A percentile compares a stretch with the other conserved stretches of the same genome.
phyloP scores from a whole-genome alignment of 352 stramenopile species.

The Halophytophthora polymorphica region DNA sequence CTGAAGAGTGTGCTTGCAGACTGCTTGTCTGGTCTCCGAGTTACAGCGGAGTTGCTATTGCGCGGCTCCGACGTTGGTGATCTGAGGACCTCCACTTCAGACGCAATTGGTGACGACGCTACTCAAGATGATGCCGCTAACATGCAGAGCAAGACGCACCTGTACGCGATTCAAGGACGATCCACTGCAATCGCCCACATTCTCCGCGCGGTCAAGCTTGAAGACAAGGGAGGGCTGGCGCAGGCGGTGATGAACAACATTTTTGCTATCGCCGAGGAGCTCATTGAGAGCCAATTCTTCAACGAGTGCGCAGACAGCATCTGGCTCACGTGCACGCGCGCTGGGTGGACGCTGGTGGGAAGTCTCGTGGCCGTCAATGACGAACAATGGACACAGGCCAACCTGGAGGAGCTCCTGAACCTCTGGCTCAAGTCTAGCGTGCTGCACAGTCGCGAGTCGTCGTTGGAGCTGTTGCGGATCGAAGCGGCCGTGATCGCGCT shows the following conservation, averaged over 20 bases:
- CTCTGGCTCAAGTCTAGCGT: slow-evolving; percentile 79
- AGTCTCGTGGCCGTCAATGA: slow-evolving; percentile 68
- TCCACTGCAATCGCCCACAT: slow-evolving; percentile 67
- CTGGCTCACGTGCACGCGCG: slow-evolving; percentile 85
- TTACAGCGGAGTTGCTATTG: slow-evolving; percentile 39
- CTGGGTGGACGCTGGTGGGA: slow-evolving; percentile 75
- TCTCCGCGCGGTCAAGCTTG: slow-evolving; percentile 44
- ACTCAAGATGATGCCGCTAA: slow-evolving; percentile 30
- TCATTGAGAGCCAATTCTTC: slow-evolving; percentile 79
- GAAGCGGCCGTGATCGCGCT: slow-evolving; percentile 75
- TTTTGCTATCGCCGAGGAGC: slow-evolving; percentile 59
- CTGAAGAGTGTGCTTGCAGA: slow-evolving; percentile 43
- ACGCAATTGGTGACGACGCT: slow-evolving; percentile 15
- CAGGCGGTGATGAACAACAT: slow-evolving; percentile 59
- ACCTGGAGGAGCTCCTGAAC: slow-evolving; percentile 54
- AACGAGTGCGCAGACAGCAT: slow-evolving; percentile 76
- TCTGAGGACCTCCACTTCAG: slow-evolving; percentile 9
- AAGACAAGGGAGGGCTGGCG: slow-evolving; percentile 43
- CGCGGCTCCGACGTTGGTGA: slow-evolving; percentile 26
- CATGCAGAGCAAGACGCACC: slow-evolving; percentile 54
- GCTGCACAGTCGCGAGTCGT: slow-evolving; percentile 76
- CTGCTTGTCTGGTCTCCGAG: slow-evolving; percentile 41
- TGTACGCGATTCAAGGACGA: slow-evolving; percentile 78
- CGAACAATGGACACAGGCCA: slow-evolving; percentile 53
- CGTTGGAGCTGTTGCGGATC: slow-evolving; percentile 77